Conservation (phyloP, 176 grass and related monocot species). For the Oryza officinalis region DNA sequence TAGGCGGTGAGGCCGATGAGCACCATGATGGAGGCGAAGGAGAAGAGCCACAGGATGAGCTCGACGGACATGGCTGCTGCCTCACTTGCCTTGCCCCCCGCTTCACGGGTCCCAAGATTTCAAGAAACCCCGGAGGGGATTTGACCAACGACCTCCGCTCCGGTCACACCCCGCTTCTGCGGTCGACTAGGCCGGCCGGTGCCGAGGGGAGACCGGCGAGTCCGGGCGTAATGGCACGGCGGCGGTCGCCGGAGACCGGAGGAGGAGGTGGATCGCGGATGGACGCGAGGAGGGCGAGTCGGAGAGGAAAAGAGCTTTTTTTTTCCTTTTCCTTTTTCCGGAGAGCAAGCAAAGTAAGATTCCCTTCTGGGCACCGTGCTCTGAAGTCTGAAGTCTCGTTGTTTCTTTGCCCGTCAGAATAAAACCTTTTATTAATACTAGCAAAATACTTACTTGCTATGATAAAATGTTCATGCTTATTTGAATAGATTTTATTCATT, state of each 20-base stretch:
- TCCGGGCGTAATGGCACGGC: constrained; percentile 15
- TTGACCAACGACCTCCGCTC: neutral
- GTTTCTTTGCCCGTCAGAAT: too few species aligned
- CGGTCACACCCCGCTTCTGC: neutral
- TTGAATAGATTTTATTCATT: too few species aligned
- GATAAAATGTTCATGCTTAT: too few species aligned
- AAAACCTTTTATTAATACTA: too few species aligned
- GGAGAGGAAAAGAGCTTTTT: neutral
- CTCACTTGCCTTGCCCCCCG: neutral
- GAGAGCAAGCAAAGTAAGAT: neutral
- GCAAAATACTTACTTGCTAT: too few species aligned
- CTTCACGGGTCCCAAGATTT: neutral
- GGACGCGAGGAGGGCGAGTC: neutral
- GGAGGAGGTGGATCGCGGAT: neutral
- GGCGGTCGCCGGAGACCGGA: neutral
- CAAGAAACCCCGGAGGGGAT: neutral
- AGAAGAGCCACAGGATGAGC: constrained; percentile 78
- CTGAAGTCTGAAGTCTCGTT: too few species aligned
- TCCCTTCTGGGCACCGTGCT: neutral
- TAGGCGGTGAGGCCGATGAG: constrained; percentile 75
- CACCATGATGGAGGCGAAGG: constrained; percentile 68
- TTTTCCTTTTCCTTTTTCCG: neutral
- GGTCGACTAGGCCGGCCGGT: neutral
- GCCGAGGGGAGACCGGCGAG: neutral
- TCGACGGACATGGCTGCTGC: constrained; percentile 60